Evolutionary conservation across 208 protist genomes (phyloP).

Genomic region (Leishmania aethiopica): DNA sequence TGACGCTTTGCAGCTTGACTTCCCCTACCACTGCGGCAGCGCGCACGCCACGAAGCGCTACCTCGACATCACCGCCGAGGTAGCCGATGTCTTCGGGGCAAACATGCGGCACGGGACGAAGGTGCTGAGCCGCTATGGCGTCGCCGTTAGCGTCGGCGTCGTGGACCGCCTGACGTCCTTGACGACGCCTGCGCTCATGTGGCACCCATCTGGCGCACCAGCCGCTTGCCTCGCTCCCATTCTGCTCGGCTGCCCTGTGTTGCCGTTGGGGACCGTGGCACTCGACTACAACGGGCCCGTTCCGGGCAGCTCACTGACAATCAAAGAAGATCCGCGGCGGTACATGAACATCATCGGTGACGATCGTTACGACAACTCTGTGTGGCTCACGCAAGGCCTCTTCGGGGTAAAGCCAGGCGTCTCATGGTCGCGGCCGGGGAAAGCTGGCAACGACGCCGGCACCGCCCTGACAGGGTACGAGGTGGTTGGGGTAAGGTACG

Average conservation of each 20-base stretch:
- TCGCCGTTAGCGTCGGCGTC: constrained; percentile 72
- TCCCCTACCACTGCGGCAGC: constrained; percentile 83
- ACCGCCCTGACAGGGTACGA: neutral
- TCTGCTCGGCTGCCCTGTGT: constrained; percentile 50
- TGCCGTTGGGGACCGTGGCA: constrained; percentile 55
- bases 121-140: constrained; percentile 79
- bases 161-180: constrained; percentile 25
- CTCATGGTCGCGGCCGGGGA: constrained; percentile 18
- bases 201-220: constrained; percentile 74
- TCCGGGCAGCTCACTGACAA: constrained; percentile 43
- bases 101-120: constrained; percentile 63
- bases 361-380: constrained; percentile 41
- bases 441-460: neutral
- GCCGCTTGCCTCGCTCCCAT: constrained; percentile 75
- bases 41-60: constrained; percentile 71
- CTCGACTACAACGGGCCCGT: constrained; percentile 83
- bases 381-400: constrained; percentile 78
- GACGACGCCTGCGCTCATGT: constrained; percentile 51
- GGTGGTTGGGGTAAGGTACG: constrained; percentile 69
- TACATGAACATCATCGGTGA: constrained; percentile 64
- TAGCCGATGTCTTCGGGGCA: constrained; percentile 37
- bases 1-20: constrained; percentile 56
- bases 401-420: constrained; percentile 66
- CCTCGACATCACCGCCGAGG: constrained; percentile 71
- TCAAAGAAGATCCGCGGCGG: constrained; percentile 48